A percentile compares a stretch with the other conserved stretches of the same genome.
phyloP scores from a whole-genome alignment of 176 grass and related monocot genomes.

The Neostapfia colusana region DNA sequence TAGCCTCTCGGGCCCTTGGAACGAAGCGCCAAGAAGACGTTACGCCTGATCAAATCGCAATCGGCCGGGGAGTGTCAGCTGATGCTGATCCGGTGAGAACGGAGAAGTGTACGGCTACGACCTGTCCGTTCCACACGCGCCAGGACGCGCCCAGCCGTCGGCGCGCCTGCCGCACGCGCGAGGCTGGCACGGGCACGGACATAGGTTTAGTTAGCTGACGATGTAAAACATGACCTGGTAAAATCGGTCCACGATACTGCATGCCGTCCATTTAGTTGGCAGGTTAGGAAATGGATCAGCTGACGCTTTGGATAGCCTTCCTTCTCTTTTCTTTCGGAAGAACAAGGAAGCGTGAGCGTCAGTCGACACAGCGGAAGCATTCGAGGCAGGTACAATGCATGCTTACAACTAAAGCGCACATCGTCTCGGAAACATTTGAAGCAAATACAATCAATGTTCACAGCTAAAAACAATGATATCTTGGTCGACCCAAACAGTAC shows the following conservation, averaged over 20 bases:
- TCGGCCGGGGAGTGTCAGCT: neutral
- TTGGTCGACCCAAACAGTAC: constrained; percentile 29
- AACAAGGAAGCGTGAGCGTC: neutral
- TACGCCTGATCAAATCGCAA: neutral
- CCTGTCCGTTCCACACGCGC: constrained; percentile 11
- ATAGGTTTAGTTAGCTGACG: neutral
- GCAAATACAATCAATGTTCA: constrained; percentile 42
- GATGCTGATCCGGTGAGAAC: neutral
- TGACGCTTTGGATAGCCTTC: neutral
- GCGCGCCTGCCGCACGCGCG: neutral
- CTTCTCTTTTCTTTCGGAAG: neutral
- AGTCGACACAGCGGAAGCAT: neutral
- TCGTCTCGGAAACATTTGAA: neutral
- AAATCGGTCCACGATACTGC: neutral
- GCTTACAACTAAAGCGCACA: constrained; percentile 25
- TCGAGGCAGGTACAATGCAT: constrained; percentile 24
- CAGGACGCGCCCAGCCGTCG: neutral
- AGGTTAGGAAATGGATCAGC: neutral
- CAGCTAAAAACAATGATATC: constrained; percentile 39
- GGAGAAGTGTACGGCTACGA: neutral
- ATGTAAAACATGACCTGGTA: neutral
- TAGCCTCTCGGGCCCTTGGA: neutral
- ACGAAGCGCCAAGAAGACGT: constrained; percentile 3
- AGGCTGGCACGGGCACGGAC: neutral
- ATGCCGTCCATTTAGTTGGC: neutral